Percentiles rank a stretch among this genome's conserved stretches.
phyloP scores from a whole-genome alignment of 257 asterid species.

The Schizonepeta tenuifolia region DNA sequence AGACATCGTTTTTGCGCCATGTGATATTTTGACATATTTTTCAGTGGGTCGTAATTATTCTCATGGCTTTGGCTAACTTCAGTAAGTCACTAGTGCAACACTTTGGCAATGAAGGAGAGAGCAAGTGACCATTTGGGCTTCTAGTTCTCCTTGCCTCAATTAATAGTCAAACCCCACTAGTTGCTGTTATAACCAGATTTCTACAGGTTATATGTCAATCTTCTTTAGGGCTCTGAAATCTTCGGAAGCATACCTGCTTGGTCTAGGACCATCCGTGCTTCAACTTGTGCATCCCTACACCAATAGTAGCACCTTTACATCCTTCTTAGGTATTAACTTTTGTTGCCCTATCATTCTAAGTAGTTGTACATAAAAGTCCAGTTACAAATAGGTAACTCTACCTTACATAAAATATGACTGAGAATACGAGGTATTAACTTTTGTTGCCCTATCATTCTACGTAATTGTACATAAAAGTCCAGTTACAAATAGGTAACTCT shows the following conservation, averaged over 20 bases:
- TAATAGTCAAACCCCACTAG: neutral
- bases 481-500: neutral
- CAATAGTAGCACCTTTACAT: conserved; percentile 11
- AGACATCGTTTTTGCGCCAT: neutral
- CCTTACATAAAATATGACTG: neutral
- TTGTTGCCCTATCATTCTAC: neutral
- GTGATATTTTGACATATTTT: neutral
- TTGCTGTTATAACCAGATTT: neutral
- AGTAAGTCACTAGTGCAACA: neutral
- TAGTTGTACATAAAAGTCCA: neutral
- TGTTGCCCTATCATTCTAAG: neutral
- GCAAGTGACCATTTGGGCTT: conserved; percentile 6
- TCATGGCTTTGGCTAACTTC: conserved; percentile 5
- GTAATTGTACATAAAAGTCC: neutral
- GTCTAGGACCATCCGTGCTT: neutral
- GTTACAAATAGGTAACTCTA: neutral
- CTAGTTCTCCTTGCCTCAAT: neutral
- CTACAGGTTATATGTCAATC: neutral
- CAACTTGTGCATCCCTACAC: conserved; percentile 8
- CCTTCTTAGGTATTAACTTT: neutral
- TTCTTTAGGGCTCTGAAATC: neutral
- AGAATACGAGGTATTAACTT: conserved; percentile 13
- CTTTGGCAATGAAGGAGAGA: conserved; percentile 7
- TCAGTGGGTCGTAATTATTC: conserved; percentile 7
- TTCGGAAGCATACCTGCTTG: conserved; percentile 3